Evolutionary conservation across 768 basidiomycete species (phyloP).

Genomic region (Leccinum olivaceopallidum): DNA sequence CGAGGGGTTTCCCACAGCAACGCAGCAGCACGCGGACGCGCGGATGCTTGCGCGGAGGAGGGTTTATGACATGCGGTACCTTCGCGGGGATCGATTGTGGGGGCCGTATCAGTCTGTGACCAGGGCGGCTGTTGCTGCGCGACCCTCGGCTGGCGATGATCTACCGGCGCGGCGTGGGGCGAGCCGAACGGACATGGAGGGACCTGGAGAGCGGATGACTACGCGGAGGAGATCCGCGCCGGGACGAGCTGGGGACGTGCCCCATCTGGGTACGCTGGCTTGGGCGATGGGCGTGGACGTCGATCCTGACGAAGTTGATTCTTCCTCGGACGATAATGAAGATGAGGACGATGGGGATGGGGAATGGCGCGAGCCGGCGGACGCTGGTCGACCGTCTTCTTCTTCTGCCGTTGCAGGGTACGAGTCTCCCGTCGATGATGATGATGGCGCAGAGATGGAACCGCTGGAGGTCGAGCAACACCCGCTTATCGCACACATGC

Average conservation of each 20-base stretch:
- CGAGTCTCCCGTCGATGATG: background rate
- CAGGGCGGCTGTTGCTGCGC: background rate
- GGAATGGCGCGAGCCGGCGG: constrained; percentile 22
- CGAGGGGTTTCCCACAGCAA: constrained; percentile 13
- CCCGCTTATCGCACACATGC: constrained; percentile 15
- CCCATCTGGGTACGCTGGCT: constrained; percentile 15
- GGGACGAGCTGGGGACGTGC: background rate
- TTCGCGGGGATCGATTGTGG: constrained; percentile 30
- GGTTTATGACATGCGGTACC: constrained; percentile 34
- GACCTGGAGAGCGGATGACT: background rate
- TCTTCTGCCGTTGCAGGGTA: background rate
- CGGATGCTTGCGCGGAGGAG: constrained; percentile 29
- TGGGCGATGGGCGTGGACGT: constrained; percentile 20
- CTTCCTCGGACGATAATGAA: constrained; percentile 14
- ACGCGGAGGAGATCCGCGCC: background rate
- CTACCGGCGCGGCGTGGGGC: background rate
- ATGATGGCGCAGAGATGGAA: constrained; percentile 11
- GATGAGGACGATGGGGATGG: constrained; percentile 17
- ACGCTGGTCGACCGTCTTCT: background rate
- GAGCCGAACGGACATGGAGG: background rate
- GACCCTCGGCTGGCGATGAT: background rate
- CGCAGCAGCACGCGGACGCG: constrained; percentile 24
- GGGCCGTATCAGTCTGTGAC: constrained; percentile 28
- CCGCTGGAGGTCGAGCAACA: constrained; percentile 1
- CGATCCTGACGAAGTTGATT: constrained; percentile 10